Base-by-base conservation (phyloP, 139 green algal genomes). In the Trebouxia sp. region DNA sequence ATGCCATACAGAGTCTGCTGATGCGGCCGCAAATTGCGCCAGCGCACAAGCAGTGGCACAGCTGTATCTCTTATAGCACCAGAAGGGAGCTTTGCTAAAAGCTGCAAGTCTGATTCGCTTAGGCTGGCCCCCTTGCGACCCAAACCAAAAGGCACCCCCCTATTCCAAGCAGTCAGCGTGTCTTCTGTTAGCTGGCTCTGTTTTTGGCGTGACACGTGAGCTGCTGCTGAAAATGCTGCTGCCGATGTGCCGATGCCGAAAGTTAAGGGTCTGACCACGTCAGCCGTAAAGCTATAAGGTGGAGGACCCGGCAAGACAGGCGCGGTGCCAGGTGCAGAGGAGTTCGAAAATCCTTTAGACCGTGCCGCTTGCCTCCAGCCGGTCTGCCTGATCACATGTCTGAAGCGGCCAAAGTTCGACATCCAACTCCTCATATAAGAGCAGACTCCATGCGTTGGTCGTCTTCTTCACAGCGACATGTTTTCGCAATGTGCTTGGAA, bases 1-100 rank as follows among this genome's bases (percentile, higher is more conserved):
- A 72, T 72, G 35, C 62, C 62, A 43, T 72, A 72, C 35, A 72
- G 11, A 35, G 62, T 72, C 35, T 72, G 62, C 62, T 72, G 62
- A 14, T 72, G 62, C 26, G 62, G 62, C 32, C 28, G 62, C 62
- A 72, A 72, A 24, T 8, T 72, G 24, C 62, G 62, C 62, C 62
- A 72, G 20, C 62, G 62, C 32, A 8, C 11, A 30, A 72, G 10
- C 9, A 72, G 32, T 5, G 62, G 43, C 3, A 35, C 62, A 45
- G 62, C 62, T 14, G 62, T 42, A 14, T 72, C 62, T 72, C 62
- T 72, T 11, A 45, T 24, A 5, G 37, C 62, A 7, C 62, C 62
- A 26, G 62, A 12, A 12, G 62, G 62, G 14, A 72, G 9, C 62
- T 72, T 72, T n/a, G 62, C 42, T 22, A 72, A 43, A 3, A 72